Evolutionary conservation across 345 rosid genomes (phyloP), one percentile per base, ranked within the genome.

Genomic region (Atalantia buxifolia): DNA sequence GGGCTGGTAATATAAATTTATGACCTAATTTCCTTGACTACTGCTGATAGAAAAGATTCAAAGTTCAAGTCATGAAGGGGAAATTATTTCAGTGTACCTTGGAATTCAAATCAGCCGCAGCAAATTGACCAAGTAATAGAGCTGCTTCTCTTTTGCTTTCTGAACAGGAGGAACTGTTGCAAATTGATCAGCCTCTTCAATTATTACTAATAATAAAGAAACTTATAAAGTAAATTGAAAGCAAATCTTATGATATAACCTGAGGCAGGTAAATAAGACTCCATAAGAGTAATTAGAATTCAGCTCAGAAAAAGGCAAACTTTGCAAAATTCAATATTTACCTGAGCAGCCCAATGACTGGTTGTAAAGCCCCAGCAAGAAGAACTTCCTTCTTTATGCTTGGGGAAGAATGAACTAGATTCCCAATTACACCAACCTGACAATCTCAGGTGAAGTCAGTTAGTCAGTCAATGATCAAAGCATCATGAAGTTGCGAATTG

Each of bases 131-230:
- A 60, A 93, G 73, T 77, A 93, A 82, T 38, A 91, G 78, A 36
- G 95, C 95, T 56, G 95, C 94, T 87, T 93, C 98, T 78, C 95
- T 87, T 76, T 90, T 90, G 77, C 89, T 91, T 76, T 93, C 95
- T 40, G 84, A 77, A 80, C 94, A 91, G 76, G 85, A 63, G 25
- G 98, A 90, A 76, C 98, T 93, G 87, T 75, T 55, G 65, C 33
- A 62, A 70, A 75, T 35, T 24, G 4, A 75, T 82, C 62, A 33
- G 35, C 35, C 12, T n/a, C 64, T 69, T 33, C 40, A 33, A 25
- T 24, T 50, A 35, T 24, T 24, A 48, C 3, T 40, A 33, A 2
- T 30, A 2, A 72, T 27, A 9, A 57, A 67, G 5, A 50, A 57
- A 61, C 28, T 22, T 59, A 9, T 27, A 35, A 31, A 7, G 25